phyloP scores from a whole-genome alignment of 2,329 filamentous ascomycete genomes.

The Didymella exigua region DNA sequence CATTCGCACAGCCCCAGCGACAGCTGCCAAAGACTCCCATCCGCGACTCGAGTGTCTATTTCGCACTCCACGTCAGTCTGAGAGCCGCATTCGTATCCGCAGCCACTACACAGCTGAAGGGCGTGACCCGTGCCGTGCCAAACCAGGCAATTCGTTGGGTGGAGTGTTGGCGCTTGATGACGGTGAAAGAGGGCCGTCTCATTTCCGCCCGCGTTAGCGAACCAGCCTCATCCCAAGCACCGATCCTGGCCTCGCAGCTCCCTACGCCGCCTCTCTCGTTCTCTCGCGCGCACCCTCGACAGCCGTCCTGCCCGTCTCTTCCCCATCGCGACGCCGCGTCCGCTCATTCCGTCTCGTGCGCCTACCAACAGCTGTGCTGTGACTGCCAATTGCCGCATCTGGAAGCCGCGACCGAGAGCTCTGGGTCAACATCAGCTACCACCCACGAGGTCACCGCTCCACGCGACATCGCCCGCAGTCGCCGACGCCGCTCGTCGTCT shows the following conservation, averaged over 20 bases:
- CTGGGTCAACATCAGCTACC: conserved; percentile 22
- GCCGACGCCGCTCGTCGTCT: conserved; percentile 20
- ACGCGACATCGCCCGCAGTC: conserved; percentile 40
- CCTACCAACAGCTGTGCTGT: conserved; percentile 20
- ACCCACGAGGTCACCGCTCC: conserved; percentile 24
- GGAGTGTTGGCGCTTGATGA: conserved; percentile 35
- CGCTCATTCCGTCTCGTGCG: conserved; percentile 37
- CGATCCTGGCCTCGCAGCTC: conserved; percentile 34
- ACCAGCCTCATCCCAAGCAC: conserved; percentile 45
- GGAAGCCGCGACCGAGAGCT: conserved; percentile 24
- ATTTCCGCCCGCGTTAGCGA: conserved; percentile 46
- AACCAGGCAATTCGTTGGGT: conserved; percentile 23
- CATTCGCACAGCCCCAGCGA: conserved; percentile 27
- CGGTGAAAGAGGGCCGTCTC: conserved; percentile 40
- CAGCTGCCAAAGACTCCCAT: conserved; percentile 10
- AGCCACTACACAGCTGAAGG: conserved; percentile 15
- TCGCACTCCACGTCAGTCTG: conserved; percentile 12
- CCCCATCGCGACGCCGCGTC: conserved; percentile 33
- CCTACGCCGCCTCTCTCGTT: conserved; percentile 29
- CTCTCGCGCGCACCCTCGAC: conserved; percentile 28
- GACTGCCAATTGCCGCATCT: conserved; percentile 28
- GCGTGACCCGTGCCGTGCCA: conserved; percentile 13
- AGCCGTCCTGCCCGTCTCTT: conserved; percentile 14
- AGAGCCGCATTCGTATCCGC: conserved; percentile 19
- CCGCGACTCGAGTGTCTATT: conserved; percentile 10